Conservation (phyloP, 495 filamentous ascomycete genomes). For the Penicillium parvum region DNA sequence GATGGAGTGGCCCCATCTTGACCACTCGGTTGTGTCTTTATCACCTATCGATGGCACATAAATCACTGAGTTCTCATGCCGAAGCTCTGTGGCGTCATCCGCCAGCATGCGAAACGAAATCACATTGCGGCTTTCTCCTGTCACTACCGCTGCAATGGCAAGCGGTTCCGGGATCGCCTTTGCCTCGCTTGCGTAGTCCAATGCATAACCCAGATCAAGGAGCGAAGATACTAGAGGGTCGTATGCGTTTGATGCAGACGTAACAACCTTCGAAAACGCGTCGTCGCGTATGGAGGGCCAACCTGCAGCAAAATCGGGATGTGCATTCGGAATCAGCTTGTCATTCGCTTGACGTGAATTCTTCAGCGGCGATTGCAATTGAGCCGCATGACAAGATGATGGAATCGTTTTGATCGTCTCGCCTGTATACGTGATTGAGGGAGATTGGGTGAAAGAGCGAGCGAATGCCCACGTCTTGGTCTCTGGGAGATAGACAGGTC, state of each 20-base stretch:
- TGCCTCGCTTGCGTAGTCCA: conserved; percentile 23
- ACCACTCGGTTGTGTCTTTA: conserved; percentile 51
- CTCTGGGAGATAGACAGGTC: conserved; percentile 49
- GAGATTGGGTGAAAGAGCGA: conserved; percentile 28
- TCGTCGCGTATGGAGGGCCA: conserved; percentile 30
- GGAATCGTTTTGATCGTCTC: conserved; percentile 27
- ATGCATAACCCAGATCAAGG: conserved; percentile 42
- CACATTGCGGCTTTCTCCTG: conserved; percentile 40
- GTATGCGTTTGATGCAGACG: conserved; percentile 25
- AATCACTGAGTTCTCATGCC: conserved; percentile 12
- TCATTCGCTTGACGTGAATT: conserved; percentile 11
- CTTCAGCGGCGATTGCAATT: conserved; percentile 9
- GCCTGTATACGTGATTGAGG: conserved; percentile 31
- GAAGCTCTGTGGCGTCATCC: conserved; percentile 31
- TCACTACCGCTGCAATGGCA: conserved; percentile 40
- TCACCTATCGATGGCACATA: conserved; percentile 30
- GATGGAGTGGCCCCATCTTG: conserved; percentile 53
- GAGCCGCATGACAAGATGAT: conserved; percentile 15
- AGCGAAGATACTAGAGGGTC: conserved; percentile 39
- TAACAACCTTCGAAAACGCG: conserved; percentile 28
- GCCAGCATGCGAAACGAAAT: conserved; percentile 37
- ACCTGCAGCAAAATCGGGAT: conserved; percentile 38
- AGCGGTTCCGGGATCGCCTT: conserved; percentile 26
- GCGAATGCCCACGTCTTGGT: conserved; percentile 55
- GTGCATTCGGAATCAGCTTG: conserved; percentile 21